Evolutionary conservation across 495 filamentous ascomycete species (phyloP).

Genomic region (Neurospora terricola): DNA sequence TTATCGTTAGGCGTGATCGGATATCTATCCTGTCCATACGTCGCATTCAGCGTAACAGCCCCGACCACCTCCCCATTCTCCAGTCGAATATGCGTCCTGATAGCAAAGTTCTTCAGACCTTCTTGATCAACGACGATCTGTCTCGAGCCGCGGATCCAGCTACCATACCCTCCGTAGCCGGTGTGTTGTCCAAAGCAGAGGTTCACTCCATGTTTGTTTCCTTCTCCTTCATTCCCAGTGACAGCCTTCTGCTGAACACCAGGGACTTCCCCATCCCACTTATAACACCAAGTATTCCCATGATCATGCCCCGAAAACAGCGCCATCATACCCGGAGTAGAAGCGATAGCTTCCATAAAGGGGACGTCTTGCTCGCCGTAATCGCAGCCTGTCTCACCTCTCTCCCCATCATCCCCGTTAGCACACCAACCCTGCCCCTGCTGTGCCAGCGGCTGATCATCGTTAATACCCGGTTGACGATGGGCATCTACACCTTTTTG

Average conservation of each 20-base stretch:
- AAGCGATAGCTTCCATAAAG: constrained; percentile 55
- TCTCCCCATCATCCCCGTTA: constrained; percentile 18
- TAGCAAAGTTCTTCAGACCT: constrained; percentile 23
- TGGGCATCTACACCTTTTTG: constrained; percentile 23
- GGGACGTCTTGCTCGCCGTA: constrained; percentile 48
- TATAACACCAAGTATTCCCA: constrained; percentile 54
- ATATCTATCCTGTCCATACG: constrained; percentile 55
- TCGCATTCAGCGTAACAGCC: constrained; percentile 53
- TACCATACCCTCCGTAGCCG: constrained; percentile 64
- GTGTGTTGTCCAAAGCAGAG: constrained; percentile 63
- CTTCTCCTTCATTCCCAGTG: neutral
- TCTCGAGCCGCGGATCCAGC: constrained; percentile 49
- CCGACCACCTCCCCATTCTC: constrained; percentile 49
- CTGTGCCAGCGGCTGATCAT: constrained; percentile 44
- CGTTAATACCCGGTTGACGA: constrained; percentile 55
- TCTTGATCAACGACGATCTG: constrained; percentile 43
- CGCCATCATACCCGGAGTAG: constrained; percentile 48
- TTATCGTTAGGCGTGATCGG: constrained; percentile 29
- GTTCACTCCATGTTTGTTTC: constrained; percentile 12
- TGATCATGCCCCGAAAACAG: constrained; percentile 66
- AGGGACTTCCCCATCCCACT: constrained; percentile 28
- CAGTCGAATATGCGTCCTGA: constrained; percentile 57
- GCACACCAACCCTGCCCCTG: constrained; percentile 41
- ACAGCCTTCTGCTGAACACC: constrained; percentile 21
- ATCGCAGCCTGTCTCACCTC: constrained; percentile 17